Evolutionary conservation across 148 eudicot genomes (phyloP).

Genomic region (Fagopyrum tataricum): DNA sequence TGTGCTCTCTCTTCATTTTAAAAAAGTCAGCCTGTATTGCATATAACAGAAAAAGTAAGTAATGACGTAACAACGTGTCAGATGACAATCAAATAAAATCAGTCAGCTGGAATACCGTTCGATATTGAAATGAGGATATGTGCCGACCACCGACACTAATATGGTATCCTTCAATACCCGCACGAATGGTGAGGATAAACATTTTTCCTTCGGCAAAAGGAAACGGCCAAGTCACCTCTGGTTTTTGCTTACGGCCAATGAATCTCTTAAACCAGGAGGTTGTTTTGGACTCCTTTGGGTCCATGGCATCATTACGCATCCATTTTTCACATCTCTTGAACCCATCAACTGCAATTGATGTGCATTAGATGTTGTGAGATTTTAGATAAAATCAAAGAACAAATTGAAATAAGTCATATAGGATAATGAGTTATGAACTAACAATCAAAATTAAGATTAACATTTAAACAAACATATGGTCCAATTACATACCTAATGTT

Average conservation of each 20-base stretch:
- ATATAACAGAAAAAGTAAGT: not conserved
- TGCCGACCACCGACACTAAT: constrained; percentile 86
- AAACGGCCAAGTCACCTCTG: constrained; percentile 91
- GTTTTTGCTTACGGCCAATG: constrained; percentile 82
- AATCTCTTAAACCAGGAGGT: constrained; percentile 87
- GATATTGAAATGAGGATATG: constrained; percentile 85
- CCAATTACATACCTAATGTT: not conserved
- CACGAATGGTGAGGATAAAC: constrained; percentile 82
- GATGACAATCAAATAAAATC: not conserved
- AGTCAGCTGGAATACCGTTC: constrained; percentile 39
- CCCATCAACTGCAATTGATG: constrained; percentile 68
- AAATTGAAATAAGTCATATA: not conserved
- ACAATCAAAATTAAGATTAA: not conserved
- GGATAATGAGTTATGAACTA: not conserved
- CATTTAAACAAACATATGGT: not conserved
- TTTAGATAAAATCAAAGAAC: not conserved
- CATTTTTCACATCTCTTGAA: constrained; percentile 82
- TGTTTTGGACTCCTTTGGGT: constrained; percentile 67
- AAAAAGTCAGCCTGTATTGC: too few relatives aligned
- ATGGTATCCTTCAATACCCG: constrained; percentile 94
- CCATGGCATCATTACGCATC: constrained; percentile 59
- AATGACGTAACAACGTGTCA: not conserved
- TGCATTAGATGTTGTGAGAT: constrained; percentile 6
- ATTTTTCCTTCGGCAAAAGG: constrained; percentile 81
- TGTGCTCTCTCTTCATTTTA: too few relatives aligned